Base-by-base conservation (phyloP, 2,329 filamentous ascomycete genomes). In the Myotisia sp. region DNA sequence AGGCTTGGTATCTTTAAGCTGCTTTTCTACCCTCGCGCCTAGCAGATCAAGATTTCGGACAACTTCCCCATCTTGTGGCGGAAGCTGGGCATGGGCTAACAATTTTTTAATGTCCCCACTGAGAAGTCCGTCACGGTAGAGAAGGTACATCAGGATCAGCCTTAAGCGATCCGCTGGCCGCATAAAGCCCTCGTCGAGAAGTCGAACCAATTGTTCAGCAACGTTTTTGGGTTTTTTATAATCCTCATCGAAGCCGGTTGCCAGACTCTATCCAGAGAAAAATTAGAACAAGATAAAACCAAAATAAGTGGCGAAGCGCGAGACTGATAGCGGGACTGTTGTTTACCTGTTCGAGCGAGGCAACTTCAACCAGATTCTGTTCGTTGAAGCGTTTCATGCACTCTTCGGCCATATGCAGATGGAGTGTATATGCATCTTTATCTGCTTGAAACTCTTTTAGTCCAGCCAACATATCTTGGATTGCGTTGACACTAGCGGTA, bases 401-500 rank as follows among this genome's bases (percentile, higher is more conserved):
- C 53, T 93, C 85, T 53, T 94, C 81, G 2, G 90, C 90, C 87
- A 98, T 95, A 45, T 77, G 87, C 26, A 98, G 66, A 58, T 98
- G 90, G 35, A 98, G 64, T 0, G 86, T 90, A 56, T 95, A 98
- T 2, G 83, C 78, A 52, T 92, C 84, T 56, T 95, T 94, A 67
- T 90, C 83, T 56, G 92, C 80, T 50, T 92, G 83, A 50, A 94
- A 98, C 51, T 95, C 83, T 8, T 86, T 85, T 39, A 98, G 62
- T 6, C 86, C 87, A 9, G 84, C 90, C 61, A 98, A 64, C 90
- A 98, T 98, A 57, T 94, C 86, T 51, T 90, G 84, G 58, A 98
- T 93, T 17, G 82, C 79, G 58, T 86, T 92, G 36, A 98, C 65
- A 51, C 74, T 92, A 26, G 77, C 78, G 29, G 74, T 68, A 20